A percentile compares a stretch with the other conserved stretches of the same genome.
phyloP scores from a whole-genome alignment of 106 monocot species.

The Acorus gramineus region DNA sequence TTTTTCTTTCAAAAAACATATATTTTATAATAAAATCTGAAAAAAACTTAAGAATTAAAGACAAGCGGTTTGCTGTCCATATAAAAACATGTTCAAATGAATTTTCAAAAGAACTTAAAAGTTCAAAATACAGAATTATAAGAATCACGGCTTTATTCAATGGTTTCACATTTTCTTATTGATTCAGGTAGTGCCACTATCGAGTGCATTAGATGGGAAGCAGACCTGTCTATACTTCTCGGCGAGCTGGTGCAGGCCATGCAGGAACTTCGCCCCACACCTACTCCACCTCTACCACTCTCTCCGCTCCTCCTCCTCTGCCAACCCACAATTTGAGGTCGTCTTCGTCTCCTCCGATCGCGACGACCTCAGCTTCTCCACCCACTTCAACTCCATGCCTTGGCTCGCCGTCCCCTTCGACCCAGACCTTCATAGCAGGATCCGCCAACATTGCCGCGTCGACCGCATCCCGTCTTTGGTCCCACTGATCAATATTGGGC shows the following conservation, averaged over 20 bases:
- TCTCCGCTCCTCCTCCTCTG: neutral
- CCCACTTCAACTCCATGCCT: slow-evolving; percentile 20
- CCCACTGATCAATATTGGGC: slow-evolving; percentile 4
- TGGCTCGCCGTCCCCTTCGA: slow-evolving; percentile 28
- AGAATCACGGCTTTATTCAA: no score
- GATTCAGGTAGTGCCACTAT: slow-evolving; percentile 19
- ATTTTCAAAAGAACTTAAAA: no score
- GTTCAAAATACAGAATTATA: no score
- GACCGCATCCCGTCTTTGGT: slow-evolving; percentile 28
- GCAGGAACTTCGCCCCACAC: slow-evolving; percentile 23
- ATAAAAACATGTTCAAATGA: no score
- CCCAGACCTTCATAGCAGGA: neutral
- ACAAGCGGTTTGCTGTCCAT: no score
- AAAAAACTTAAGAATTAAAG: no score
- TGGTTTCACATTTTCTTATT: no score
- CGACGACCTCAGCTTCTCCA: slow-evolving; percentile 15
- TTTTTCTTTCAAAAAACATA: no score
- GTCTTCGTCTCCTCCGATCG: slow-evolving; percentile 25
- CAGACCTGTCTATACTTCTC: slow-evolving; percentile 31
- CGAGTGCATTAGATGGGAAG: slow-evolving; percentile 11
- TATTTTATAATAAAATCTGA: no score
- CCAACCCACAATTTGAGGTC: slow-evolving; percentile 13
- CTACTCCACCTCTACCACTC: slow-evolving; percentile 23
- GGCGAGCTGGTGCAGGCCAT: slow-evolving; percentile 36
- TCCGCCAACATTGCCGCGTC: slow-evolving; percentile 5